Conservation (phyloP, 176 grass and related monocot genomes). For the Oryza meridionalis region DNA sequence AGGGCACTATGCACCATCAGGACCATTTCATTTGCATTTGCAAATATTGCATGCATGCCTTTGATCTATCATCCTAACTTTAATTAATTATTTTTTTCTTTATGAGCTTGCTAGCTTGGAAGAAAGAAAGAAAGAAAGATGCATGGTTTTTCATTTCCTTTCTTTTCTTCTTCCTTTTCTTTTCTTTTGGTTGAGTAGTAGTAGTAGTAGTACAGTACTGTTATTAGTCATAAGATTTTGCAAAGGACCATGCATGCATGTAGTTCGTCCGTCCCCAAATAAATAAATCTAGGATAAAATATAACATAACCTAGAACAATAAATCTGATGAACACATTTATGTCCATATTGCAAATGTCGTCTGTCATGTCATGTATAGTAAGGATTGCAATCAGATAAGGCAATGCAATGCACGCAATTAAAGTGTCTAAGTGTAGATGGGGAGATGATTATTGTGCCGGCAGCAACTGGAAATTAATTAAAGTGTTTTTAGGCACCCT, state of each 20-base stretch:
- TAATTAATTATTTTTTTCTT: conserved; percentile 25
- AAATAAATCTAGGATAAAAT: too few species aligned
- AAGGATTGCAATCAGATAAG: conserved; percentile 24
- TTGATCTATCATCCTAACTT: conserved; percentile 19
- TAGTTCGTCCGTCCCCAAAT: rapidly evolving
- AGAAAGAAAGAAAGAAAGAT: not conserved
- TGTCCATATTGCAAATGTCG: not conserved
- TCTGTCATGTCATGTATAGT: conserved; percentile 31
- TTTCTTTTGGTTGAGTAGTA: not conserved
- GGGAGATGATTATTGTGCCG: not conserved
- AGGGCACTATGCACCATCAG: conserved; percentile 37
- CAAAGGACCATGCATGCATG: conserved; percentile 5
- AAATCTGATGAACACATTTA: too few species aligned
- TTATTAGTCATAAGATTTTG: not conserved
- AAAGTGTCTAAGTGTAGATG: conserved; percentile 39
- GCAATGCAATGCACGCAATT: conserved; percentile 35
- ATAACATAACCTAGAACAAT: rapidly evolving
- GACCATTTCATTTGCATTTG: conserved; percentile 50
- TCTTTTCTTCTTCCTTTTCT: too few species aligned
- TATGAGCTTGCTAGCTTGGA: conserved; percentile 28
- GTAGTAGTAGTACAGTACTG: too few species aligned
- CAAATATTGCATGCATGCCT: not conserved
- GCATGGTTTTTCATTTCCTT: not conserved
- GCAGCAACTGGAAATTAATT: not conserved
- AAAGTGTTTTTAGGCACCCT: not conserved